Evolutionary conservation across 2,329 filamentous ascomycete species (phyloP).

Genomic region (Diplodia seriata): DNA sequence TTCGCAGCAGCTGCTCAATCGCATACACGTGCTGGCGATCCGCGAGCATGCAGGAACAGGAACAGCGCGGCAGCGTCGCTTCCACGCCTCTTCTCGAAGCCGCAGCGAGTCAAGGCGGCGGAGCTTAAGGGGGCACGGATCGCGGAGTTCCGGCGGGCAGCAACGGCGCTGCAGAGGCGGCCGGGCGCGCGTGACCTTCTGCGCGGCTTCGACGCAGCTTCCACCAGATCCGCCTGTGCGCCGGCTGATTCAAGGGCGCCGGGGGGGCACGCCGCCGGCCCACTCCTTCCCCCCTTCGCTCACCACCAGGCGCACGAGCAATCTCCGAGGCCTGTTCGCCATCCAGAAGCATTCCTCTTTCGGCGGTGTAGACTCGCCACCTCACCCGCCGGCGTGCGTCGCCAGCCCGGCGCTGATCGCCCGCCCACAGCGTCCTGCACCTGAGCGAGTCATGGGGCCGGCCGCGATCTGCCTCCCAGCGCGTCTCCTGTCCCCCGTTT

Average conservation of each 20-base stretch:
- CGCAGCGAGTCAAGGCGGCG: constrained; percentile 22
- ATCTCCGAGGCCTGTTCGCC: constrained; percentile 36
- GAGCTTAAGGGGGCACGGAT: constrained; percentile 30
- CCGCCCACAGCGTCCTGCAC: no score
- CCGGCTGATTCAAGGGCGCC: constrained; percentile 33
- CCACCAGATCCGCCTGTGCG: constrained; percentile 49
- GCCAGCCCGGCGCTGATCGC: constrained; percentile 22
- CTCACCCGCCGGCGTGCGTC: constrained; percentile 17
- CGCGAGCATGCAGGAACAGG: constrained; percentile 31
- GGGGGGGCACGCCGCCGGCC: constrained; percentile 36
- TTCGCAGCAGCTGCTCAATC: constrained; percentile 3
- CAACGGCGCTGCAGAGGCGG: constrained; percentile 33
- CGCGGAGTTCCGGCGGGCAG: constrained; percentile 18
- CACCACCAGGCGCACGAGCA: constrained; percentile 36
- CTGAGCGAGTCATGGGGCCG: constrained; percentile 16
- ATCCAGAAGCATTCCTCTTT: constrained; percentile 31
- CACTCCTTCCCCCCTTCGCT: constrained; percentile 25
- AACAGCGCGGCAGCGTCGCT: constrained; percentile 26
- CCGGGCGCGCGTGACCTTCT: constrained; percentile 36
- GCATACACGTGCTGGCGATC: constrained; percentile 18
- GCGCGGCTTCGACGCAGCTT: constrained; percentile 37
- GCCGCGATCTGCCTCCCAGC: constrained; percentile 18
- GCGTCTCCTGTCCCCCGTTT: constrained; percentile 13
- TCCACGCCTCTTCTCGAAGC: constrained; percentile 18
- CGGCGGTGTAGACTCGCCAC: constrained; percentile 31